These are phyloP conservation scores for Aureobasidium uvarum DNA, from an alignment of 2,329 filamentous ascomycete species.

Conservation along the genomic window DNA sequence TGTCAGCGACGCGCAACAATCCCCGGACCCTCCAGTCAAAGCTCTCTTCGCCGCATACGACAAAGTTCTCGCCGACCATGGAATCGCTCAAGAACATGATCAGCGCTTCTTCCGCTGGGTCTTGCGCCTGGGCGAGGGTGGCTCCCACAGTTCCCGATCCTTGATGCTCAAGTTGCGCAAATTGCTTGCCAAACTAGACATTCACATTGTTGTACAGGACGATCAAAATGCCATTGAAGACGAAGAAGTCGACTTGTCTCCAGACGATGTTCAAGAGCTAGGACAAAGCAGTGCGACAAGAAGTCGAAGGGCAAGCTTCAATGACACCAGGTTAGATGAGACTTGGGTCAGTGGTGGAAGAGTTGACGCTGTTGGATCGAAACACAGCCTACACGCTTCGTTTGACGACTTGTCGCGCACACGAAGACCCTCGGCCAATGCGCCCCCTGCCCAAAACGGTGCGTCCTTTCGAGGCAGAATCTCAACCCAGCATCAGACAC, in stretches of 20 bases:
- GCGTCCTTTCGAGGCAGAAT: background rate
- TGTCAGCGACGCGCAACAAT: conserved; percentile 66
- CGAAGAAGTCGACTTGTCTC: background rate
- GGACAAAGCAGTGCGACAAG: conserved; percentile 8
- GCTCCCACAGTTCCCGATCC: conserved; percentile 46
- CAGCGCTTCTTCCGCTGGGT: conserved; percentile 74
- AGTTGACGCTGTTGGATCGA: conserved; percentile 26
- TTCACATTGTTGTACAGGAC: conserved; percentile 62
- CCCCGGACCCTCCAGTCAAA: conserved; percentile 66
- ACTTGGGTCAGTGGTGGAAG: conserved; percentile 44
- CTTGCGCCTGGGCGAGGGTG: conserved; percentile 64
- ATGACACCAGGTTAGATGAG: conserved; percentile 54
- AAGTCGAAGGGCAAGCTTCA: conserved; percentile 47
- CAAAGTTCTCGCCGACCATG: conserved; percentile 66
- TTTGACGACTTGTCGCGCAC: conserved; percentile 10
- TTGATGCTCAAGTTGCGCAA: conserved; percentile 69
- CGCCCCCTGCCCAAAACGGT: background rate
- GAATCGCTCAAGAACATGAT: conserved; percentile 69
- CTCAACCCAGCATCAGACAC: background rate
- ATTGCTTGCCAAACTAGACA: conserved; percentile 66
- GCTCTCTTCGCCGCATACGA: conserved; percentile 82
- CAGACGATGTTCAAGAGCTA: background rate
- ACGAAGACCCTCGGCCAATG: conserved; percentile 15
- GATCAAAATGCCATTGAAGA: conserved; percentile 23
- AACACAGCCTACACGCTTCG: background rate